phyloP scores from a whole-genome alignment of 2,329 filamentous ascomycete genomes.

The Trichoderma semiorbis region DNA sequence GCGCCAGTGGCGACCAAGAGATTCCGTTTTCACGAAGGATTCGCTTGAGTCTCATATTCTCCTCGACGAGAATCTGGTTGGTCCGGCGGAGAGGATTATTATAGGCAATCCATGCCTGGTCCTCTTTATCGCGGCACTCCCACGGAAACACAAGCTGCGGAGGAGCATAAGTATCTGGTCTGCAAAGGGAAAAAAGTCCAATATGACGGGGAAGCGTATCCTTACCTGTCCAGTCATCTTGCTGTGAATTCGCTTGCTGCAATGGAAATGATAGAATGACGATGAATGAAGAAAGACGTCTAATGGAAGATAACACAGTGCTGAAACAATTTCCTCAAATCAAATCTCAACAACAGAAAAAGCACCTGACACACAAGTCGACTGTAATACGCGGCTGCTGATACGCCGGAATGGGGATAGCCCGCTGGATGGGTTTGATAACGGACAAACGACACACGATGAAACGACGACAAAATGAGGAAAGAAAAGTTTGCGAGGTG shows the following conservation, averaged over 20 bases:
- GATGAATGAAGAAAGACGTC: neutral
- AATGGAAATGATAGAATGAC: neutral
- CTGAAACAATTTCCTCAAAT: neutral
- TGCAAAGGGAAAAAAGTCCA: neutral
- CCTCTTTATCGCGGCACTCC: constrained; percentile 52
- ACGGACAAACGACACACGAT: neutral
- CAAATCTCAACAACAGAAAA: neutral
- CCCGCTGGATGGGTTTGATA: neutral
- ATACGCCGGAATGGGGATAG: neutral
- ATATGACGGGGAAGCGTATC: neutral
- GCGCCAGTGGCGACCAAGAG: constrained; percentile 43
- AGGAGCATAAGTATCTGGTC: neutral
- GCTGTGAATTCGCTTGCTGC: neutral
- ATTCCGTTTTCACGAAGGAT: constrained; percentile 52
- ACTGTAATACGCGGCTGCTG: neutral
- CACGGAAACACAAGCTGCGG: constrained; percentile 41
- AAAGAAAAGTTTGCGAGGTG: neutral
- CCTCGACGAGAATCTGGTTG: constrained; percentile 45
- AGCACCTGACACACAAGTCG: neutral
- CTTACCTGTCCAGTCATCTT: constrained; percentile 17
- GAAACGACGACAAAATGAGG: neutral
- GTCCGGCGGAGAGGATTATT: constrained; percentile 47
- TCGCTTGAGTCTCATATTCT: constrained; percentile 49
- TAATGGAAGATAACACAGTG: neutral
- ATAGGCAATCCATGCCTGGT: constrained; percentile 47